These are phyloP conservation scores for Aspergillus carlsbadensis DNA, from an alignment of 495 filamentous ascomycete genomes.

Conservation along the genomic window DNA sequence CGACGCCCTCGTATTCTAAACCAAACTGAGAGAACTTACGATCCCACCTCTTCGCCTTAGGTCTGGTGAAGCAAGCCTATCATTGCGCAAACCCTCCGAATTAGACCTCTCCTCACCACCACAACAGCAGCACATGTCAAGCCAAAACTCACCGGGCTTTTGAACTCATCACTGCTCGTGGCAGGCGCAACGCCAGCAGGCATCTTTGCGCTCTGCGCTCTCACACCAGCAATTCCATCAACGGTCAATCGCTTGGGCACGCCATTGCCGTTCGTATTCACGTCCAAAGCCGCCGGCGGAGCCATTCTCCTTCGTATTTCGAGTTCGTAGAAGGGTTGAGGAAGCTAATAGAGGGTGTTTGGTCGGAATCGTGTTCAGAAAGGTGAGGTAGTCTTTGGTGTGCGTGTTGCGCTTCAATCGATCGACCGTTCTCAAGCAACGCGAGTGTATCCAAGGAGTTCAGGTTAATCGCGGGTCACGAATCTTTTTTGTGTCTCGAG, in stretches of 20 bases:
- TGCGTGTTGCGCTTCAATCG: neutral
- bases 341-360: neutral
- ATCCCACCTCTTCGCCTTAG: conserved; percentile 81
- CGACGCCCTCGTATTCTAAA: conserved; percentile 24
- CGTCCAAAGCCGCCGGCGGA: conserved; percentile 42
- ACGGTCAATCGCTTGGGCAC: conserved; percentile 61
- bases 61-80: conserved; percentile 60
- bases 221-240: conserved; percentile 64
- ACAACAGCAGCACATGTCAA: neutral
- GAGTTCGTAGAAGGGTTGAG: neutral
- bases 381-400: neutral
- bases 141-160: conserved; percentile 55
- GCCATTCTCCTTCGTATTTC: conserved; percentile 27
- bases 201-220: conserved; percentile 65
- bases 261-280: conserved; percentile 35
- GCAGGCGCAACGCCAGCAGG: conserved; percentile 74
- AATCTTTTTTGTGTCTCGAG: conserved; percentile 13
- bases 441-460: neutral
- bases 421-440: neutral
- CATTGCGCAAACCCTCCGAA: neutral
- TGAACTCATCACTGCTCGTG: conserved; percentile 81
- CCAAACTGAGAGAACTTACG: conserved; percentile 52
- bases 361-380: neutral
- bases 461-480: conserved; percentile 6
- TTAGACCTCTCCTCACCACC: neutral